These are phyloP conservation scores for Trypanosoma mega DNA, from an alignment of 208 protist species.

Conservation along the genomic window DNA sequence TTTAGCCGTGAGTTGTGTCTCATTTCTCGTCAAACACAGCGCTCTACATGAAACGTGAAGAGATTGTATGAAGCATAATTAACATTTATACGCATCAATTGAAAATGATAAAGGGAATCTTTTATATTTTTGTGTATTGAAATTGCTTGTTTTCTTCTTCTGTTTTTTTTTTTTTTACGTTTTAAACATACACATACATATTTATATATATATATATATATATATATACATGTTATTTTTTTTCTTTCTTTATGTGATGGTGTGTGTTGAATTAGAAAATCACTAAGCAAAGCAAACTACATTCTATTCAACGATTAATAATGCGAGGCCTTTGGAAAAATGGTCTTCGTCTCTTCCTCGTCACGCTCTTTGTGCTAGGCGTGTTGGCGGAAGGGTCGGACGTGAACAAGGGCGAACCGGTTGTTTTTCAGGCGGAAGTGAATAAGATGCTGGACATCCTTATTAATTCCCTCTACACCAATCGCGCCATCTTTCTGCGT, in stretches of 20 bases:
- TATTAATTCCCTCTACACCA: conserved; percentile 99
- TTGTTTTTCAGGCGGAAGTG: conserved; percentile 96
- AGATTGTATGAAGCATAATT: too few relatives aligned
- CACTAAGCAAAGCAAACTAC: not conserved
- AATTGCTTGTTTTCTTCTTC: not conserved
- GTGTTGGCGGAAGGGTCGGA: conserved; percentile 12
- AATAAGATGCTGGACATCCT: conserved; percentile 98
- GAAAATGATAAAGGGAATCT: too few relatives aligned
- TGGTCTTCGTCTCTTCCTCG: conserved; percentile 30
- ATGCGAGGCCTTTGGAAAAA: not conserved
- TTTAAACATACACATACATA: not conserved
- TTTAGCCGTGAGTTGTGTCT: too few relatives aligned
- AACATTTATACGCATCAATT: too few relatives aligned
- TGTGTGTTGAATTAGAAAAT: not conserved
- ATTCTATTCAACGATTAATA: not conserved
- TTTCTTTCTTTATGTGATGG: not conserved
- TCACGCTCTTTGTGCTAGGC: conserved; percentile 44
- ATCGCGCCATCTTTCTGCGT: conserved; percentile 99
- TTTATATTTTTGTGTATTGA: conserved; percentile 3
- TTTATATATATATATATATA: conserved; percentile 2
- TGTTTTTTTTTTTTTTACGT: conserved; percentile 11
- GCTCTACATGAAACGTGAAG: too few relatives aligned
- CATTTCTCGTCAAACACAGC: too few relatives aligned
- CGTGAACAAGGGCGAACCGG: conserved; percentile 42
- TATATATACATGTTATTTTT: not conserved